A percentile compares a stretch with the other conserved stretches of the same genome.
Conservation (phyloP, 2,329 filamentous ascomycete species). For the Claviceps pusilla region DNA sequence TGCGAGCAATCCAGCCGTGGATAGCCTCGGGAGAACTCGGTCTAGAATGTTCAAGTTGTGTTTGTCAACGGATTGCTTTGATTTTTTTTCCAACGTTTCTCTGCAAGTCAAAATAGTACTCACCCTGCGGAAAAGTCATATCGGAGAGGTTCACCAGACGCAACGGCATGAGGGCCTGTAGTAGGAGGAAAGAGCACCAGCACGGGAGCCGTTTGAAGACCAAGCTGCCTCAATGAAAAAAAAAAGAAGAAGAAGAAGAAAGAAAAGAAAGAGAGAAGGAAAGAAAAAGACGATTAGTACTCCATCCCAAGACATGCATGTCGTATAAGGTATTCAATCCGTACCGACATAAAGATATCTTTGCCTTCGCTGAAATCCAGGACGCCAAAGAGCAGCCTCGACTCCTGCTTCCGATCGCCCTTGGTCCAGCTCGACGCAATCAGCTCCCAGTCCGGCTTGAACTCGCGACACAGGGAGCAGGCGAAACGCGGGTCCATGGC, state of each 20-base stretch:
- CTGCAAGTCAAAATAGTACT: slow-evolving; percentile 14
- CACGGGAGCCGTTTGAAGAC: slow-evolving; percentile 86
- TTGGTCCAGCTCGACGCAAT: slow-evolving; percentile 75
- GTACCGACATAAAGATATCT: slow-evolving; percentile 72
- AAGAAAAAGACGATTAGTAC: not conserved
- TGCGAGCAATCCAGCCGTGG: slow-evolving; percentile 62
- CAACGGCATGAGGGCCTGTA: slow-evolving; percentile 59
- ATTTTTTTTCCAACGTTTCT: not conserved
- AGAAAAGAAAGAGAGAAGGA: too few species aligned
- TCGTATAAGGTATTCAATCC: slow-evolving; percentile 9
- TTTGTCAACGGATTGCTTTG: not conserved
- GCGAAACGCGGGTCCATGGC: slow-evolving; percentile 71
- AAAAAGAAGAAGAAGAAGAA: not conserved
- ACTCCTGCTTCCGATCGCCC: slow-evolving; percentile 61
- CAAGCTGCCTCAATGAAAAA: slow-evolving; percentile 43
- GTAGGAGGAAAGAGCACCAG: slow-evolving; percentile 80
- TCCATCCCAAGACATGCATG: not conserved
- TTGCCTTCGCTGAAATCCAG: slow-evolving; percentile 81
- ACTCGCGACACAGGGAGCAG: slow-evolving; percentile 75
- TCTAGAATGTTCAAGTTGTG: slow-evolving; percentile 27
- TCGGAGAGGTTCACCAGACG: slow-evolving; percentile 53
- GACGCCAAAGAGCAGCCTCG: slow-evolving; percentile 62
- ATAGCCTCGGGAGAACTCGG: slow-evolving; percentile 62
- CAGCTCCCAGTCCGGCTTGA: slow-evolving; percentile 88
- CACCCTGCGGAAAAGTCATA: slow-evolving; percentile 78